Base-by-base conservation (phyloP, 257 asterid species). In the Solanum piurae region DNA sequence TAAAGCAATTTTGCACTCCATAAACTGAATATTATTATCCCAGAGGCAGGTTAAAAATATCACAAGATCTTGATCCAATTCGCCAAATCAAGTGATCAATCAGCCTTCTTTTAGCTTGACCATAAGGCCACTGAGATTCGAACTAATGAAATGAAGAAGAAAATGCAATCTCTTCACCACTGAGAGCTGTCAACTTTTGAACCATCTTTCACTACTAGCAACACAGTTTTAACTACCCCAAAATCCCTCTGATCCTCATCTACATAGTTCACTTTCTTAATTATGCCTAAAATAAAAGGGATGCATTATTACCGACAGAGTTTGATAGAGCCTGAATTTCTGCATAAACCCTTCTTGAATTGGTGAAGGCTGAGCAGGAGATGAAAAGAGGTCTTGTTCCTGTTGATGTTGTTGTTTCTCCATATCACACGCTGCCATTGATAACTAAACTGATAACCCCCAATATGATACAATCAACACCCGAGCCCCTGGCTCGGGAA, bases 401-500 rank as follows among this genome's bases (percentile, higher is more conserved):
- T 89, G 89, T 46, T 83, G 88, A 73, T 37, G 71, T 74, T 85
- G 76, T 7, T 40, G 85, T 23, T 44, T 85, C 69, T 88, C 83
- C 85, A 87, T 87, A 64, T 83, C 92, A 88, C 85, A 88, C 66
- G 71, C 90, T 75, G 93, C 94, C 98, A 92, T 93, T 87, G 89
- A 87, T 87, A 40, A 69, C 72, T 85, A 36, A 84, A 34, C 83
- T 23, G 86, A 89, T 88, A 88, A 66, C 85, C 25, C 25, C 83
- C 25, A 38, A 84, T 62, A 55, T 44, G n/a, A 42, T 44, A 79
- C 86, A 84, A 52, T 27, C 83, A 91, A 92, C 87, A 89, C 97
- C 98, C 98, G 96, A 94, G 98, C 98, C 92, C 87, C 93, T 52
- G 94, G 98, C 98, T 91, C 97, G 97, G 98, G 98, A 94, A 92